phyloP scores from a whole-genome alignment of 2,329 filamentous ascomycete genomes.

The Endothia cerciana region DNA sequence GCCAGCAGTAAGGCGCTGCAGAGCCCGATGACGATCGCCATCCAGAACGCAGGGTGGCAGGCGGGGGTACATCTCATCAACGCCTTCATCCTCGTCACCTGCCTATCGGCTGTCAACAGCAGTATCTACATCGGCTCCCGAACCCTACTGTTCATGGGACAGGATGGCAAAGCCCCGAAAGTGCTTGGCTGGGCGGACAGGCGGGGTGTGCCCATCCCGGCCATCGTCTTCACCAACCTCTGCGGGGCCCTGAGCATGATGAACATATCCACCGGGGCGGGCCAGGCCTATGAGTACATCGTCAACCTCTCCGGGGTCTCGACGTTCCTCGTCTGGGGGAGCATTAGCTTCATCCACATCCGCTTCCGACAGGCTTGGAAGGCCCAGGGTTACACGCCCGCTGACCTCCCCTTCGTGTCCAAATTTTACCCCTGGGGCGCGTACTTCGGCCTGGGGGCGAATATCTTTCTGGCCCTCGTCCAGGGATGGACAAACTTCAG shows the following conservation, averaged over 20 bases:
- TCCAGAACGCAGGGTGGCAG: constrained; percentile 74
- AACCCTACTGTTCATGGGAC: constrained; percentile 76
- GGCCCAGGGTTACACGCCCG: constrained; percentile 57
- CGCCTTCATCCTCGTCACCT: constrained; percentile 74
- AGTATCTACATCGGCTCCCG: constrained; percentile 79
- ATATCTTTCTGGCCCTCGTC: constrained; percentile 62
- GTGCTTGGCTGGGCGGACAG: constrained; percentile 71
- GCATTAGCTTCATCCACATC: constrained; percentile 72
- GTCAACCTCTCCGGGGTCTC: constrained; percentile 72
- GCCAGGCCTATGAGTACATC: constrained; percentile 69
- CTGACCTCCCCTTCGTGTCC: constrained; percentile 60
- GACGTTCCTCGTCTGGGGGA: constrained; percentile 73
- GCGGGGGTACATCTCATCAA: constrained; percentile 78
- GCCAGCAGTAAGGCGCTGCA: constrained; percentile 66
- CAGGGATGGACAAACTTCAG: constrained; percentile 65
- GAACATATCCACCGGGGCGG: constrained; percentile 70
- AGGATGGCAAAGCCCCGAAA: constrained; percentile 70
- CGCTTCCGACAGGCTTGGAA: constrained; percentile 69
- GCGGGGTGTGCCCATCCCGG: constrained; percentile 64
- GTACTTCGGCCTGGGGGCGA: constrained; percentile 61
- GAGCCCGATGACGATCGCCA: constrained; percentile 74
- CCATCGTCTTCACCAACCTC: constrained; percentile 69
- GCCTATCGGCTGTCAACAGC: constrained; percentile 72
- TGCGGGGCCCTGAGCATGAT: constrained; percentile 76
- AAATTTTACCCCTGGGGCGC: constrained; percentile 61